phyloP scores from a whole-genome alignment of 108 stramenopile species.

The Pseudonitzschia pungens region DNA sequence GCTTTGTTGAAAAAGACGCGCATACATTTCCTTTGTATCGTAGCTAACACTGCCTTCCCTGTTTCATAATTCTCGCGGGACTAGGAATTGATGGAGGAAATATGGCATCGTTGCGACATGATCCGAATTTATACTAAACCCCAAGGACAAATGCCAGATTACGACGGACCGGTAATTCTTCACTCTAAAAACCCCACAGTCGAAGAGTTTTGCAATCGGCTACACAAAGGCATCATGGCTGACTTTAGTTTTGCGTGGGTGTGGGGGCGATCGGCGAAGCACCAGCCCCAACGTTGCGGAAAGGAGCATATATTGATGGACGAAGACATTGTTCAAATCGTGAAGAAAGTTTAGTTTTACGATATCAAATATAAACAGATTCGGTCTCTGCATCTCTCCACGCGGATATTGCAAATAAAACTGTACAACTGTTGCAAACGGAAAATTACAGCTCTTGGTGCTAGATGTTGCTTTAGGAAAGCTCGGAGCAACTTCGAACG shows the following conservation, averaged over 20 bases:
- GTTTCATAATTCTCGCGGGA: neutral
- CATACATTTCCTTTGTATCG: neutral
- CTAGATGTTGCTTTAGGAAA: too few relatives aligned
- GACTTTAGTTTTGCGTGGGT: slow-evolving; percentile 96
- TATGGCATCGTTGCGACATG: slow-evolving; percentile 82
- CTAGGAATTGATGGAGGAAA: slow-evolving; percentile 75
- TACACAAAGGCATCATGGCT: slow-evolving; percentile 81
- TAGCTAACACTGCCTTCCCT: neutral
- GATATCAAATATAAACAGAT: too few relatives aligned
- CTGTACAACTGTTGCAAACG: too few relatives aligned
- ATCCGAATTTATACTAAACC: slow-evolving; percentile 99
- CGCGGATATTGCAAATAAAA: too few relatives aligned
- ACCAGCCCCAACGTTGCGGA: slow-evolving; percentile 97
- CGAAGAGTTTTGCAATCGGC: slow-evolving; percentile 96
- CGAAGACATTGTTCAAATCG: slow-evolving; percentile 89
- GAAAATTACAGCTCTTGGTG: too few relatives aligned
- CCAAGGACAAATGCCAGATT: slow-evolving; percentile 97
- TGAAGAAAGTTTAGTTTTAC: slow-evolving; percentile 40
- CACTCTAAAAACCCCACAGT: slow-evolving; percentile 93
- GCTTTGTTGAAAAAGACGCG: neutral
- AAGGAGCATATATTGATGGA: slow-evolving; percentile 94
- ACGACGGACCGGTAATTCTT: slow-evolving; percentile 96
- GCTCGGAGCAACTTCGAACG: too few relatives aligned
- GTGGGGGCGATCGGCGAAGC: slow-evolving; percentile 81
- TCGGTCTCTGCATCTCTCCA: too few relatives aligned